These are phyloP conservation scores for Aphanomyces euteiches DNA, from an alignment of 352 stramenopile species.

Conservation along the genomic window DNA sequence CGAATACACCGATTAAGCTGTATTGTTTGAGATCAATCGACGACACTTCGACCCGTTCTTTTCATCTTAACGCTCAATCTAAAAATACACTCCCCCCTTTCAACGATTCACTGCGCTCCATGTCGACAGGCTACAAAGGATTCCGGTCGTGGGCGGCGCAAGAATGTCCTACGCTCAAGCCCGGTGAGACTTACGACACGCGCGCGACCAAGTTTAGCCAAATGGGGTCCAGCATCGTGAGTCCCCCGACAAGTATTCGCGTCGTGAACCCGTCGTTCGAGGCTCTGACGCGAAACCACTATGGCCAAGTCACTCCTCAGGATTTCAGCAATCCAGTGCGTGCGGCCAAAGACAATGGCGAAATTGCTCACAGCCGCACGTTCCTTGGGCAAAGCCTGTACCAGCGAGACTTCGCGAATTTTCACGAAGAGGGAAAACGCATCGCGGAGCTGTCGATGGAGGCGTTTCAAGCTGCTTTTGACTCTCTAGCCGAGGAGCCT, in stretches of 20 bases:
- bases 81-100: conserved; percentile 36
- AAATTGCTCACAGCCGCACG: conserved; percentile 38
- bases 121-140: conserved; percentile 68
- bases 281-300: conserved; percentile 10
- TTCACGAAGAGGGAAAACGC: conserved; percentile 45
- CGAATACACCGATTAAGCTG: conserved; percentile 81
- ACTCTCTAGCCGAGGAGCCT: conserved; percentile 30
- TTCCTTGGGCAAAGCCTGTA: conserved; percentile 66
- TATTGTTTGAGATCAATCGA: not conserved
- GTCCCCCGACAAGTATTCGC: conserved; percentile 57
- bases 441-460: conserved; percentile 39
- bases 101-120: not conserved
- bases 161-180: conserved; percentile 69
- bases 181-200: conserved; percentile 60
- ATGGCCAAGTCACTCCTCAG: conserved; percentile 34
- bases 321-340: conserved; percentile 37
- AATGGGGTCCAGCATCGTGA: conserved; percentile 70
- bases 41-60: not conserved
- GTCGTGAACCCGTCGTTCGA: conserved; percentile 50
- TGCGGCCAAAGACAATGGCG: not conserved
- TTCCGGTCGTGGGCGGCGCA: conserved; percentile 69
- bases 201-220: conserved; percentile 72
- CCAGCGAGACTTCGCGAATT: conserved; percentile 55
- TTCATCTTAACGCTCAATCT: not conserved
- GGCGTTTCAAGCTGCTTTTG: conserved; percentile 51